Base-by-base conservation (phyloP, 176 grass and related monocot genomes). In the Alloteropsis semialata region DNA sequence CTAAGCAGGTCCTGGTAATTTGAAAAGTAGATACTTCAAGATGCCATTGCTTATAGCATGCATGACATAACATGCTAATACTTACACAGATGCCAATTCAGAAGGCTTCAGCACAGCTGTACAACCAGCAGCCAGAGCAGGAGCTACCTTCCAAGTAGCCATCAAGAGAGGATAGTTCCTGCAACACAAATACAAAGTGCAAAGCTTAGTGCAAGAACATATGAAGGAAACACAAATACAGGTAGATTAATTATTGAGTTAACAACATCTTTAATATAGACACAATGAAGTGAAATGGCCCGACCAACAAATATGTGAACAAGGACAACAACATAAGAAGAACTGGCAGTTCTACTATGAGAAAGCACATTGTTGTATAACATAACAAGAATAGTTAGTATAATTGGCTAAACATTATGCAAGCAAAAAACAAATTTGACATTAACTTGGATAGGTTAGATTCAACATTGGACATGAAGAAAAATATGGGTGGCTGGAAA, bases 81-180 rank as follows among this genome's bases (percentile, higher is more conserved):
- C 91, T 96, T 90, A 99, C 96, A 96, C 74, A 2, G 96, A 99
- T 80, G 85, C 87, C 85, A 99, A 70, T 63, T 99, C 96, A 30
- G 96, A 99, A 48, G 96, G 96, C 74, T 99, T 99, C 60, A 99
- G 80, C 76, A 99, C 82, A 93, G 96, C 93, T 72, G 96, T 92
- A 88, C 96, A 99, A 22, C 96, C 96, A 91, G 93, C 96, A 90
- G 96, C 96, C 76, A 99, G 82, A 53, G 96, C 96, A 90, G 96
- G 93, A 82, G 96, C 96, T 77, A 99, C 96, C 85, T 99, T 99
- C 96, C 96, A 99, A 81, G 89, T 79, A 87, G 91, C 93, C 96
- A 99, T 99, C 67, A 99, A 62, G 36, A 99, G 88, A 88, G 96
- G 96, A 89, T 99, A 96, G 68, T 99, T 99, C 96, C 96, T 99